Percentiles rank a stretch among this genome's conserved stretches.
Evolutionary conservation across 257 asterid genomes (phyloP).

Genomic region (Gentiana macrophylla): DNA sequence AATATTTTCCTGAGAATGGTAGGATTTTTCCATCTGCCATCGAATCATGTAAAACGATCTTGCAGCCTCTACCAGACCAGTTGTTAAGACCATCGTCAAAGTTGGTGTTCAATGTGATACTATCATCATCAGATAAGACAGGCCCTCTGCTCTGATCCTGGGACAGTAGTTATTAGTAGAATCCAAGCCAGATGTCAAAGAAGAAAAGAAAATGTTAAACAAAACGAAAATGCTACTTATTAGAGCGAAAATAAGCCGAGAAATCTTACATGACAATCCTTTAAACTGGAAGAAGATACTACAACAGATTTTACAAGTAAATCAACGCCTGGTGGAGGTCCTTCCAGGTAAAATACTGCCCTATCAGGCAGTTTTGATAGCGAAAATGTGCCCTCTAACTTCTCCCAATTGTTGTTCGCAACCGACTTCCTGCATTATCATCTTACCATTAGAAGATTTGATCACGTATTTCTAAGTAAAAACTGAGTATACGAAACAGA

Average conservation of each 20-base stretch:
- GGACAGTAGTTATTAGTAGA: conserved; percentile 14
- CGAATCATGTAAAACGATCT: conserved; percentile 45
- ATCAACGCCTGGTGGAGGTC: conserved; percentile 75
- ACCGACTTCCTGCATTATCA: conserved; percentile 41
- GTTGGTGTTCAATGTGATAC: conserved; percentile 50
- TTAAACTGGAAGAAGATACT: conserved; percentile 25
- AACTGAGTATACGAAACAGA: not conserved
- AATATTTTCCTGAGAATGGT: conserved; percentile 66
- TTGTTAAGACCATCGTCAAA: conserved; percentile 65
- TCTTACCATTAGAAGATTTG: conserved; percentile 10
- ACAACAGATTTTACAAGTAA: conserved; percentile 57
- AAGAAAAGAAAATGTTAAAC: not conserved
- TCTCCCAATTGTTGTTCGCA: conserved; percentile 50
- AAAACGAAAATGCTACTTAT: too few relatives aligned
- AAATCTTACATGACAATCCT: conserved; percentile 38
- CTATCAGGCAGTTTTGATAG: conserved; percentile 41
- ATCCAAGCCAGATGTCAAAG: not conserved
- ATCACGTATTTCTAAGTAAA: conserved; percentile 9
- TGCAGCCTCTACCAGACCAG: conserved; percentile 97
- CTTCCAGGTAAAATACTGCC: conserved; percentile 66
- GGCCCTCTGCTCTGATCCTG: conserved; percentile 27
- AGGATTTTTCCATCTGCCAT: conserved; percentile 66
- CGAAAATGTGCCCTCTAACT: conserved; percentile 60
- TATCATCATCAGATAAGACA: conserved; percentile 31
- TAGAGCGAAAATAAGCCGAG: conserved; percentile 4